Percentiles rank a stretch among this genome's conserved stretches.
Evolutionary conservation across 805 yeast genomes (phyloP).

Genomic region (Candida coquimbonensis): DNA sequence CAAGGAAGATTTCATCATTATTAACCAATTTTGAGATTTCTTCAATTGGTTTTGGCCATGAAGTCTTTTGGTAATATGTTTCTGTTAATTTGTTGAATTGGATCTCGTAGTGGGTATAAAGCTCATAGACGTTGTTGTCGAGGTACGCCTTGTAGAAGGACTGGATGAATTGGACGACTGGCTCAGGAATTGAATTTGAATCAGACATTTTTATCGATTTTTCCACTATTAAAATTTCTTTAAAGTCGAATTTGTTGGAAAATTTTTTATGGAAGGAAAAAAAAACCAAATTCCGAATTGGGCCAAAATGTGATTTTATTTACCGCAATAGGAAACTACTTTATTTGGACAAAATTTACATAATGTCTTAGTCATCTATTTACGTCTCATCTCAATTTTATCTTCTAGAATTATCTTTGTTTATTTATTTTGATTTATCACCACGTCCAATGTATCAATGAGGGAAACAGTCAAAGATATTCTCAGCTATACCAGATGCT

Average conservation of each 20-base stretch:
- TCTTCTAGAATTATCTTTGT: too few relatives aligned
- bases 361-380: too few relatives aligned
- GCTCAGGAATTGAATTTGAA: conserved; percentile 30
- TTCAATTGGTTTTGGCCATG: conserved; percentile 41
- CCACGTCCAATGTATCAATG: too few relatives aligned
- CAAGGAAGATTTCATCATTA: conserved; percentile 37
- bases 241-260: background rate
- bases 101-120: conserved; percentile 38
- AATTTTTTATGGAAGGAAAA: background rate
- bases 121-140: conserved; percentile 36
- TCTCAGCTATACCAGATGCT: too few relatives aligned
- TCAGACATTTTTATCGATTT: background rate
- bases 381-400: too few relatives aligned
- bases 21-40: conserved; percentile 37
- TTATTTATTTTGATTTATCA: too few relatives aligned
- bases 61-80: conserved; percentile 31
- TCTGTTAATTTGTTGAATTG: conserved; percentile 40
- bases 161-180: conserved; percentile 35
- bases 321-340: too few relatives aligned
- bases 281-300: too few relatives aligned
- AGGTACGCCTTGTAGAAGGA: conserved; percentile 35
- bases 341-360: too few relatives aligned
- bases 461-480: too few relatives aligned
- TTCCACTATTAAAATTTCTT: too few relatives aligned
- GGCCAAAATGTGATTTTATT: too few relatives aligned